phyloP scores from a whole-genome alignment of 2,329 filamentous ascomycete genomes.

The Ceratocystis harringtonii region DNA sequence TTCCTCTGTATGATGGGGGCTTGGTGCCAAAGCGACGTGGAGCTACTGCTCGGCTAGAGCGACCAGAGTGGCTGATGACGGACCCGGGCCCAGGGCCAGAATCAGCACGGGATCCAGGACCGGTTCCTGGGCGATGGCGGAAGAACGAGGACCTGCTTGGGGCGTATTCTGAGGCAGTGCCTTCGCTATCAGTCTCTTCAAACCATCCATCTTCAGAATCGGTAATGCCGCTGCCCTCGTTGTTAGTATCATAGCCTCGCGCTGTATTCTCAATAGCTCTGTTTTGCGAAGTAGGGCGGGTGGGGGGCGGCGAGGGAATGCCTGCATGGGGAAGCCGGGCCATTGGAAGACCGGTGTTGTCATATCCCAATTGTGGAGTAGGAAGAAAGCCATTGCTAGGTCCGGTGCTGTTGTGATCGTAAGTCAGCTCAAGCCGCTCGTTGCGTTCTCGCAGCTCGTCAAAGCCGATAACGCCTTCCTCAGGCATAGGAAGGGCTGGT shows the following conservation, averaged over 20 bases:
- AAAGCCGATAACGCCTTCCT: constrained; percentile 15
- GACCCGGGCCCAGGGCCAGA: neutral
- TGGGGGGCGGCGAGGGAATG: constrained; percentile 13
- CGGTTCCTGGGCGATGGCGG: neutral
- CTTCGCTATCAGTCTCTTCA: neutral
- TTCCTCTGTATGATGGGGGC: neutral
- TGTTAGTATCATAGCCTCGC: neutral
- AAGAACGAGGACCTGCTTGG: neutral
- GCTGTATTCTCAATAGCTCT: neutral
- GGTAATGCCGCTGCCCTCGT: neutral
- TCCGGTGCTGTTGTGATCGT: neutral
- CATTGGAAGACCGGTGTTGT: constrained; percentile 14
- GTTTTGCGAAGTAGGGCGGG: constrained; percentile 13
- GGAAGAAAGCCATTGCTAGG: neutral
- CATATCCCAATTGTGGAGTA: constrained; percentile 10
- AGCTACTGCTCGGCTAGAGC: neutral
- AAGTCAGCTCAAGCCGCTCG: constrained; percentile 6
- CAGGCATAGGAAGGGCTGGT: constrained; percentile 14
- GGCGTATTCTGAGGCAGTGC: neutral
- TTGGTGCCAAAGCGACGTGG: neutral
- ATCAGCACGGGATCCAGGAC: neutral
- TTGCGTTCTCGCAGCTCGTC: constrained; percentile 15
- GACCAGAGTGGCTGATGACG: neutral
- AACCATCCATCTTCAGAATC: neutral
- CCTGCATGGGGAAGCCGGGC: constrained; percentile 14